A percentile compares a stretch with the other conserved stretches of the same genome.
Conservation (phyloP, 768 basidiomycete genomes). For the Lentinus brumalis region DNA sequence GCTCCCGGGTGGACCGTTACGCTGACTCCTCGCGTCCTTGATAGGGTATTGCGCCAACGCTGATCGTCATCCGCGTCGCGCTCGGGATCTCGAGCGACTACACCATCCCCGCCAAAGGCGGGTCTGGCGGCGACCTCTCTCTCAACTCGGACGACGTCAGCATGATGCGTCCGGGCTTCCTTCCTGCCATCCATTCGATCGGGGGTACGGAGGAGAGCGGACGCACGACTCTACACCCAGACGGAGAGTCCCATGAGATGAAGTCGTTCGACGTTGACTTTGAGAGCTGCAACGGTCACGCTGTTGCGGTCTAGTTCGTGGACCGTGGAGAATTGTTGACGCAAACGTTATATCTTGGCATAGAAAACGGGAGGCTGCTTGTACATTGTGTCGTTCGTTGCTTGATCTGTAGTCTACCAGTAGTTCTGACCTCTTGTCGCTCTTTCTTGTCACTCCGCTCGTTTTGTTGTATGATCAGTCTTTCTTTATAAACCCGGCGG, state of each 20-base stretch:
- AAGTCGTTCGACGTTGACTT: neutral
- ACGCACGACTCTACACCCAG: neutral
- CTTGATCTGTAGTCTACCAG: neutral
- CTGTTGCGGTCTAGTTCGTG: neutral
- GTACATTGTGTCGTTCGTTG: neutral
- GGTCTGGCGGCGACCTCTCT: neutral
- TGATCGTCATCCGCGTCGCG: slow-evolving; percentile 23
- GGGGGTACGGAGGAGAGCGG: neutral
- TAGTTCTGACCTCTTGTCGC: too few relatives aligned
- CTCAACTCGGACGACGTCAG: neutral
- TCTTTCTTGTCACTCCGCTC: too few relatives aligned
- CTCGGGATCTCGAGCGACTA: slow-evolving; percentile 13
- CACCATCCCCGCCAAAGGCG: neutral
- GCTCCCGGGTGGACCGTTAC: neutral
- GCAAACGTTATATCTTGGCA: neutral
- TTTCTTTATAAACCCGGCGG: too few relatives aligned
- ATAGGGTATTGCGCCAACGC: slow-evolving; percentile 26
- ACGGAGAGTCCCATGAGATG: neutral
- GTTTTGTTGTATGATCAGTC: too few relatives aligned
- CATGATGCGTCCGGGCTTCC: neutral
- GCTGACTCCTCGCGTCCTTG: neutral
- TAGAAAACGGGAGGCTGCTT: neutral
- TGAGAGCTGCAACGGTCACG: neutral
- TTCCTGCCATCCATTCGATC: neutral
- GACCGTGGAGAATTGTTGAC: neutral